Evolutionary conservation across 768 basidiomycete species (phyloP), one percentile per base, ranked within the genome.

Genomic region (Dioszegia crocea): DNA sequence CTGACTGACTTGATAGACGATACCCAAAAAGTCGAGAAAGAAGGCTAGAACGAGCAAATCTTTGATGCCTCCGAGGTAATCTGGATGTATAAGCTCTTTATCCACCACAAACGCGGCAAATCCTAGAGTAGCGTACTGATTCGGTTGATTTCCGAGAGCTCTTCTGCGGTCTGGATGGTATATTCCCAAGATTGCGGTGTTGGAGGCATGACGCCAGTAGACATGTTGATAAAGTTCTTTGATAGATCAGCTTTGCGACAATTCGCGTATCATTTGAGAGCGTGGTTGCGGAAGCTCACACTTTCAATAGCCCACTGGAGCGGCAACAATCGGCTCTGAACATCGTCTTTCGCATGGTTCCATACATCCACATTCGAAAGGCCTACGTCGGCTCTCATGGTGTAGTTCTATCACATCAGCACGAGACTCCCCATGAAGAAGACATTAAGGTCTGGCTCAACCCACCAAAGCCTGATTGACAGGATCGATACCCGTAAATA

Each of bases 281-380:
- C n/a, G n/a, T n/a, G n/a, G n/a, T n/a, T n/a, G n/a, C n/a, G n/a
- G n/a, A n/a, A n/a, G 61, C 82, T 26, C 60, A 85, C 87, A 70
- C 83, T 79, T 65, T 90, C 88, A 33, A 90, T 78, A 10, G 87
- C 86, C 82, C 88, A 85, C 62, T 90, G 88, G 21, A 90, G 63
- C 1, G 88, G 88, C 17, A 90, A 70, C 29, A 88, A 80, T 45
- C 85, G 78, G 53, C 78, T 78, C 73, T 89, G 87, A 63, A 85
- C 84, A 55, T 68, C 66, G 74, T 88, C 86, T 59, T 86, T 85
- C 2, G 77, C 82, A 67, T 88, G 87, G 19, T 79, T 77, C 21
- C 80, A 78, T 0, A 88, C 88, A 64, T 90, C 82, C 62, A 89
- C 83, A 61, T 83, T 82, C 21, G 72, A 64, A 17, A 89, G 77